Percentiles rank a stretch among this genome's conserved stretches.
These are phyloP conservation scores for Dioscorea alata DNA, from an alignment of 106 monocot species.

Conservation along the genomic window DNA sequence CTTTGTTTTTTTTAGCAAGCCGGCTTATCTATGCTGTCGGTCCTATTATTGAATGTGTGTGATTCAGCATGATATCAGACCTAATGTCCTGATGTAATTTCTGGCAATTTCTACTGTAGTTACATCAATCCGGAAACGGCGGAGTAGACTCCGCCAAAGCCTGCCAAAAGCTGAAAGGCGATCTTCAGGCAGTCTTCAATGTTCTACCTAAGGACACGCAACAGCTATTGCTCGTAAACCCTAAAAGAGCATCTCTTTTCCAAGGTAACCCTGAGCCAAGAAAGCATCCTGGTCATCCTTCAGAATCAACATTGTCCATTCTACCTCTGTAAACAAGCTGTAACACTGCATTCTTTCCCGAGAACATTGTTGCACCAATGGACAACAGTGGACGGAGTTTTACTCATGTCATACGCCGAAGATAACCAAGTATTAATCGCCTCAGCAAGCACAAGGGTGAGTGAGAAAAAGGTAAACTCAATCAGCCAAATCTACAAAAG, in stretches of 20 bases:
- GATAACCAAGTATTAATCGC: no score
- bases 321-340: conserved; percentile 7
- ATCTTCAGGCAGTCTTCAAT: conserved; percentile 67
- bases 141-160: conserved; percentile 31
- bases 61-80: no score
- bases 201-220: conserved; percentile 92
- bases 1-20: no score
- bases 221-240: conserved; percentile 66
- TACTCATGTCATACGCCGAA: no score
- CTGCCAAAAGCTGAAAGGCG: conserved; percentile 67
- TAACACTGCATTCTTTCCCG: no score
- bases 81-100: neutral
- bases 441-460: no score
- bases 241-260: conserved; percentile 63
- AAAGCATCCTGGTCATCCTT: conserved; percentile 28
- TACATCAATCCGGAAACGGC: conserved; percentile 38
- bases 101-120: conserved; percentile 8
- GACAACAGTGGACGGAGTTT: no score
- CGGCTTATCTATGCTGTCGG: no score
- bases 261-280: conserved; percentile 16
- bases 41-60: no score
- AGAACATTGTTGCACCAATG: no score
- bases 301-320: conserved; percentile 14
- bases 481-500: no score
- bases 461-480: no score